A percentile compares a stretch with the other conserved stretches of the same genome.
phyloP scores from a whole-genome alignment of 2,329 filamentous ascomycete species.

The Dissoconium aciculare region DNA sequence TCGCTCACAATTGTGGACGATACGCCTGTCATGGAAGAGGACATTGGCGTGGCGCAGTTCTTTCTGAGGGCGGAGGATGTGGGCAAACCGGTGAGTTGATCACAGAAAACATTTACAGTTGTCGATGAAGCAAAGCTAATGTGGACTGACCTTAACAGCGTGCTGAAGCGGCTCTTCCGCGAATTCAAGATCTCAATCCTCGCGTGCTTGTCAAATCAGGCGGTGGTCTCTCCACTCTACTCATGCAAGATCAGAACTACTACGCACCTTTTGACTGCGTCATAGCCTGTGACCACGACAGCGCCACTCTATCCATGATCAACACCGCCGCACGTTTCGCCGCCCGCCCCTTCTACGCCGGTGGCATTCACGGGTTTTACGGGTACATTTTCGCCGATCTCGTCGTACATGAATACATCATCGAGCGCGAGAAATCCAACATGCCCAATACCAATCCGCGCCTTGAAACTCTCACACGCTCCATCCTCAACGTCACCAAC shows the following conservation, averaged over 20 bases:
- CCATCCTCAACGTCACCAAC: conserved; percentile 54
- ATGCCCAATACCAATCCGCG: conserved; percentile 38
- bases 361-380: conserved; percentile 75
- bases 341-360: conserved; percentile 73
- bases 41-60: conserved; percentile 50
- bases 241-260: conserved; percentile 58
- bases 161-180: conserved; percentile 62
- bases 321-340: conserved; percentile 75
- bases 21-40: conserved; percentile 57
- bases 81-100: conserved; percentile 52
- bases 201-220: conserved; percentile 53
- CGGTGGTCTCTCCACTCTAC: conserved; percentile 41
- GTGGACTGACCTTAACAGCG: conserved; percentile 41
- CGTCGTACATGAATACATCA: conserved; percentile 75
- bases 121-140: no score
- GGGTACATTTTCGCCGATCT: conserved; percentile 92
- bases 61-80: conserved; percentile 60
- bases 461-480: conserved; percentile 63
- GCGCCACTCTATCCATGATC: conserved; percentile 58
- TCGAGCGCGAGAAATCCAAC: conserved; percentile 74
- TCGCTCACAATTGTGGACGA: conserved; percentile 81
- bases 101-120: no score
- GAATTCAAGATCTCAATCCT: conserved; percentile 76
- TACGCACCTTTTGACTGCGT: conserved; percentile 70
- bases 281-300: conserved; percentile 77